Base-by-base conservation (phyloP, 192 early-diverging fungal species). In the Gonapodya sp. region DNA sequence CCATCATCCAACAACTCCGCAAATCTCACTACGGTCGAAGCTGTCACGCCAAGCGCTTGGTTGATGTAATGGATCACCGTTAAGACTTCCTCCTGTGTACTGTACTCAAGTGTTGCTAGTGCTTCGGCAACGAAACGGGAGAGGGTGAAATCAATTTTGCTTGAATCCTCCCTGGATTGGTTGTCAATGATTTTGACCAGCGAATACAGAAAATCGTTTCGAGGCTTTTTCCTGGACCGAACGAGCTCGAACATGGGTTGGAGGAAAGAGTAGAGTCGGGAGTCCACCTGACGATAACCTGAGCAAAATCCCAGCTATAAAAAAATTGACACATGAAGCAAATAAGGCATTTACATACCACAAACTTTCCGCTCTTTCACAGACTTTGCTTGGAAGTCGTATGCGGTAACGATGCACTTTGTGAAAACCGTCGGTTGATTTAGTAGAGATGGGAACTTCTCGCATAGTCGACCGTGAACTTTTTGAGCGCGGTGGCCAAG, bases 41-140 rank as follows among this genome's bases (percentile, higher is more conserved):
- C 95, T 0, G 89, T 85, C 30, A 93, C 89, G 0, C 94, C 91
- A 35, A 96, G 86, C 0, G 93, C 85, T 24, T 94, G 86, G 84
- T 93, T 90, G 73, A 93, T 88, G 75, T 91, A 88, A 84, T 94
- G 92, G 16, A 94, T 86, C 1, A 96, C 88, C 73, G 88, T 87
- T 31, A 95, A 81, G 18, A 96, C 89, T 85, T 98, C 97, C 36
- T 96, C 96, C 37, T 90, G 85, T 18, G 88, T 89, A 82, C 92
- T 93, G 83, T 91, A 96, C 78, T 95, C 90, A 8, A 98, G 84
- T 0, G 92, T 86, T 0, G 96, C 89, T 33, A 97, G 81, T 83
- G 92, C 95, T 79, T 97, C 96, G 0, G 92, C 94, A 1, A 96
- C 83, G 87, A 96, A 98, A 36, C 91, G 86, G 31, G 85, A 86